A percentile compares a stretch with the other conserved stretches of the same genome.
These are phyloP conservation scores for Kodamaea kaohsiungensis DNA, from an alignment of 805 yeast species.

Conservation along the genomic window DNA sequence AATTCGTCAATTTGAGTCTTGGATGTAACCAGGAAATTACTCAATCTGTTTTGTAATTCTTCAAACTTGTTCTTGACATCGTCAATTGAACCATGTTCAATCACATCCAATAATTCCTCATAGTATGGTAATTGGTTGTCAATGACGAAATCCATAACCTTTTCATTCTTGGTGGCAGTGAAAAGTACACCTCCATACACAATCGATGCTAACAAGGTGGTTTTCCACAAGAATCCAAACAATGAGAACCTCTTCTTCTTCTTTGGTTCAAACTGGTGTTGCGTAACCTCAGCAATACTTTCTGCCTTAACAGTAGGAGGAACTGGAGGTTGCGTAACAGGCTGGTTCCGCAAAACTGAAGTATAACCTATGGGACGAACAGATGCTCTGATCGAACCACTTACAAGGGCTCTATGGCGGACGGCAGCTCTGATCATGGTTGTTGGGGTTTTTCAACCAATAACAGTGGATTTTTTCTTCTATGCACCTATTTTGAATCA, in stretches of 20 bases:
- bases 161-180: slow-evolving; percentile 44
- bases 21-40: slow-evolving; percentile 29
- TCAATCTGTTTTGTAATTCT: slow-evolving; percentile 17
- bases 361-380: slow-evolving; percentile 1
- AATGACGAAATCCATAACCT: slow-evolving; percentile 45
- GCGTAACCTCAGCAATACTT: slow-evolving; percentile 6
- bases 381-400: not conserved
- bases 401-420: not conserved
- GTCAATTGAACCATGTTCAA: slow-evolving; percentile 37
- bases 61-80: slow-evolving; percentile 28
- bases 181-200: slow-evolving; percentile 41
- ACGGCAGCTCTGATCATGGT: slow-evolving; percentile 14
- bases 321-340: slow-evolving; percentile 4
- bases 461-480: not conserved
- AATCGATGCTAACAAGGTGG: slow-evolving; percentile 27
- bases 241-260: slow-evolving; percentile 32
- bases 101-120: slow-evolving; percentile 40
- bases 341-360: slow-evolving; percentile 1
- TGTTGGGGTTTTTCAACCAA: slow-evolving; percentile 4
- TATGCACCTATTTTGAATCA: not conserved
- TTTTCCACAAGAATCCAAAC: slow-evolving; percentile 30
- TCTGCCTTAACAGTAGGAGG: slow-evolving; percentile 10
- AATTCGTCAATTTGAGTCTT: slow-evolving; percentile 33
- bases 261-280: slow-evolving; percentile 3
- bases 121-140: slow-evolving; percentile 45